phyloP scores from a whole-genome alignment of 2,329 filamentous ascomycete species.

The Hypoxylon sp. region DNA sequence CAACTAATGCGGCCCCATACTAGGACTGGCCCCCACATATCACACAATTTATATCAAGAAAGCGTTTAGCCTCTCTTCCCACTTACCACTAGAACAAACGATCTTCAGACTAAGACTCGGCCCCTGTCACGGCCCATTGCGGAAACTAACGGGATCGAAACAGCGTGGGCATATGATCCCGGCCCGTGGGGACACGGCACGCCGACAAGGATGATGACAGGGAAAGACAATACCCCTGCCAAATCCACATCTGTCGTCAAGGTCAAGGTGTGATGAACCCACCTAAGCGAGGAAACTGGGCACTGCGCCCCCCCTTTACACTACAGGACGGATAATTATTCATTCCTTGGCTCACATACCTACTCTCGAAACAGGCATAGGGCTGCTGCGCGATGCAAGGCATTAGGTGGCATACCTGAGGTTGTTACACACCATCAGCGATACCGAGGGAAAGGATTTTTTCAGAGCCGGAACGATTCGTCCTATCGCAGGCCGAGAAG shows the following conservation, averaged over 20 bases:
- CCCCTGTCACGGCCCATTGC: background rate
- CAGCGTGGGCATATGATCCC: background rate
- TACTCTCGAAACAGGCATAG: background rate
- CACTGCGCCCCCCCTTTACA: background rate
- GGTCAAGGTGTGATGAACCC: background rate
- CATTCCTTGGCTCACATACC: background rate
- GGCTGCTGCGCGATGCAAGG: background rate
- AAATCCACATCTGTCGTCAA: background rate
- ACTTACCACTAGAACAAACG: constrained; percentile 7
- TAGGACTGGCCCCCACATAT: background rate
- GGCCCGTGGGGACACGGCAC: background rate
- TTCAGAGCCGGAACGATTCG: background rate
- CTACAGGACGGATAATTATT: background rate
- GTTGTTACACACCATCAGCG: background rate
- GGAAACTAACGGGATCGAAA: constrained; percentile 18
- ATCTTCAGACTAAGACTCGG: constrained; percentile 3
- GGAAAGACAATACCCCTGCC: background rate
- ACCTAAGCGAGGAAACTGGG: background rate
- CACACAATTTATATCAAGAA: background rate
- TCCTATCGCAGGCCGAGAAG: background rate
- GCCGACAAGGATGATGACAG: background rate
- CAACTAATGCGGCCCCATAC: background rate
- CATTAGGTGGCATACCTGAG: background rate
- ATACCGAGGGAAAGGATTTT: background rate
- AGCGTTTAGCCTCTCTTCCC: constrained; percentile 3